These are phyloP conservation scores for Leccinum subrobustum DNA, from an alignment of 1,284 basidiomycete species.

Conservation along the genomic window DNA sequence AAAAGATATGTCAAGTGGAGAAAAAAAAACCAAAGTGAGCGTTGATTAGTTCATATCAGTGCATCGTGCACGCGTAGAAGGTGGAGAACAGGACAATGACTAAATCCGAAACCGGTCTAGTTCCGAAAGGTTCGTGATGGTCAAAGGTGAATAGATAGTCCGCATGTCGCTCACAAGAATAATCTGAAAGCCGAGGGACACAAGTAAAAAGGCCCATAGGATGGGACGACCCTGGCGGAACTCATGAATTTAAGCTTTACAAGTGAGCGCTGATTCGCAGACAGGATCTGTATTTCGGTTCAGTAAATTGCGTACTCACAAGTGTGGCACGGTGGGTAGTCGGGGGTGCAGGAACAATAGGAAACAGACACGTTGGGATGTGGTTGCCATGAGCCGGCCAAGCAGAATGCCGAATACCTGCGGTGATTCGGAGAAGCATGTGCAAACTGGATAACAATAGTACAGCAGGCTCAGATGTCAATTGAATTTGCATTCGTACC, in stretches of 20 bases:
- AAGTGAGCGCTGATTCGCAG: slow-evolving; percentile 8
- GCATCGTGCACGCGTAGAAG: slow-evolving; percentile 16
- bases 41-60: slow-evolving; percentile 22
- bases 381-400: slow-evolving; percentile 14
- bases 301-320: slow-evolving; percentile 13
- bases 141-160: slow-evolving; percentile 20
- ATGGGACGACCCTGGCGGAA: slow-evolving; percentile 12
- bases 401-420: not conserved
- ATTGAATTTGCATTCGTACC: slow-evolving; percentile 26
- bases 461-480: slow-evolving; percentile 16
- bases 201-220: slow-evolving; percentile 13
- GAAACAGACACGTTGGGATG: slow-evolving; percentile 17
- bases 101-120: slow-evolving; percentile 39
- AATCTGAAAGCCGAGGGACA: slow-evolving; percentile 4
- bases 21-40: not conserved
- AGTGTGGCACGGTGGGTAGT: not conserved
- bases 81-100: slow-evolving; percentile 31
- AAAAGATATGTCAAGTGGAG: slow-evolving; percentile 21
- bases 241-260: slow-evolving; percentile 18
- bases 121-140: slow-evolving; percentile 22
- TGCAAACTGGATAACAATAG: slow-evolving; percentile 24
- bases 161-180: slow-evolving; percentile 16
- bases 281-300: slow-evolving; percentile 5
- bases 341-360: slow-evolving; percentile 26
- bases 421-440: slow-evolving; percentile 2